Evolutionary conservation across 768 basidiomycete species (phyloP).

Genomic region (Trametes cinnabarina): DNA sequence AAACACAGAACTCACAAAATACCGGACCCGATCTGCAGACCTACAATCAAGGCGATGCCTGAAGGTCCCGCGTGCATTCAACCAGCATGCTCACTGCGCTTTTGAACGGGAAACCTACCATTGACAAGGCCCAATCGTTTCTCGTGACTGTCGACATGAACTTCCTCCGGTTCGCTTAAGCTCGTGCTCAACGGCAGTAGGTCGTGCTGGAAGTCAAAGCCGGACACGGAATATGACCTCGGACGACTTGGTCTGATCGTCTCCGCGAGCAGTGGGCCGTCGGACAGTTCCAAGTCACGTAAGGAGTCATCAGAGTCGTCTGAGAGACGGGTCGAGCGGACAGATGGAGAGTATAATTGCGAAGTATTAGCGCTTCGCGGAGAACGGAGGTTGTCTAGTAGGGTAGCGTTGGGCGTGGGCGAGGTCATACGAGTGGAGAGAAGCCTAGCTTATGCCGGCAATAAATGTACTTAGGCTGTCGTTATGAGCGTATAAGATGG

Average conservation of each 20-base stretch:
- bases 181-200: conserved; percentile 76
- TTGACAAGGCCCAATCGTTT: conserved; percentile 77
- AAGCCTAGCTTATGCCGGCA: no score
- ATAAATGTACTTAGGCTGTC: no score
- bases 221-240: conserved; percentile 66
- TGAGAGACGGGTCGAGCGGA: conserved; percentile 41
- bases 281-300: conserved; percentile 73
- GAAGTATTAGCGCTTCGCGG: conserved; percentile 32
- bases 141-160: conserved; percentile 49
- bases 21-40: conserved; percentile 89
- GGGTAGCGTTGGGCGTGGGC: conserved; percentile 13
- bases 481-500: no score
- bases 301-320: conserved; percentile 70
- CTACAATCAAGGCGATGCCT: conserved; percentile 87
- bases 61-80: background rate
- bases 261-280: conserved; percentile 48
- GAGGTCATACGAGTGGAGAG: conserved; percentile 17
- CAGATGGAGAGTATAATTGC: conserved; percentile 35
- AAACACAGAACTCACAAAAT: conserved; percentile 89
- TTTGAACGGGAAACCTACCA: conserved; percentile 44
- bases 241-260: conserved; percentile 29
- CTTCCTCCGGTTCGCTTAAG: conserved; percentile 63
- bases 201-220: conserved; percentile 78
- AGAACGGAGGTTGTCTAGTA: conserved; percentile 42
- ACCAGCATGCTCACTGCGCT: no score